Evolutionary conservation across 2,329 filamentous ascomycete species (phyloP).

Genomic region (Scedosporium dehoogii): DNA sequence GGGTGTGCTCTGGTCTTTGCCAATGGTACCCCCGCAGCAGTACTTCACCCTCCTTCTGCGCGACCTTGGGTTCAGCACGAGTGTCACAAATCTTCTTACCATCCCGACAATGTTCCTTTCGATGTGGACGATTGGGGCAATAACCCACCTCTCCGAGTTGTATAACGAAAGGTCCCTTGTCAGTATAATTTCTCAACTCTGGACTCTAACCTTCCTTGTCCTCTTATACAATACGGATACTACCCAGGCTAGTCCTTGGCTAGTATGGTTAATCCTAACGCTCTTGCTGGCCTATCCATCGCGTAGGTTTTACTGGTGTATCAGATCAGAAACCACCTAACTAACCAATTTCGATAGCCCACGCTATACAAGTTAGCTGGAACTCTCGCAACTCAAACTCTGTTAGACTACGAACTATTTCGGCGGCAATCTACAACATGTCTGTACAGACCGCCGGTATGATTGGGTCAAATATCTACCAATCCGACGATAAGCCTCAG

Average conservation of each 20-base stretch:
- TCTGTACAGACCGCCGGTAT: conserved; percentile 36
- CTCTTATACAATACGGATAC: conserved; percentile 28
- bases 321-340: neutral
- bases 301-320: neutral
- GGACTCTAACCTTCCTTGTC: conserved; percentile 50
- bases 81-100: conserved; percentile 45
- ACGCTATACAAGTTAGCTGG: conserved; percentile 41
- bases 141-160: conserved; percentile 27
- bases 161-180: conserved; percentile 34
- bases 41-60: conserved; percentile 45
- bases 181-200: conserved; percentile 34
- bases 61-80: conserved; percentile 38
- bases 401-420: conserved; percentile 51
- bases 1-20: conserved; percentile 37
- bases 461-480: conserved; percentile 36
- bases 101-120: conserved; percentile 32
- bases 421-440: conserved; percentile 39
- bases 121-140: conserved; percentile 12
- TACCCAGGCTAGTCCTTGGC: conserved; percentile 13
- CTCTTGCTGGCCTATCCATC: conserved; percentile 16
- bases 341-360: conserved; percentile 11
- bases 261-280: conserved; percentile 14
- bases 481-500: conserved; percentile 31
- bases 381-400: conserved; percentile 52
- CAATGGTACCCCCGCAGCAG: conserved; percentile 29